Base-by-base conservation (phyloP, 2,329 filamentous ascomycete species). In the Cercospora canescens region DNA sequence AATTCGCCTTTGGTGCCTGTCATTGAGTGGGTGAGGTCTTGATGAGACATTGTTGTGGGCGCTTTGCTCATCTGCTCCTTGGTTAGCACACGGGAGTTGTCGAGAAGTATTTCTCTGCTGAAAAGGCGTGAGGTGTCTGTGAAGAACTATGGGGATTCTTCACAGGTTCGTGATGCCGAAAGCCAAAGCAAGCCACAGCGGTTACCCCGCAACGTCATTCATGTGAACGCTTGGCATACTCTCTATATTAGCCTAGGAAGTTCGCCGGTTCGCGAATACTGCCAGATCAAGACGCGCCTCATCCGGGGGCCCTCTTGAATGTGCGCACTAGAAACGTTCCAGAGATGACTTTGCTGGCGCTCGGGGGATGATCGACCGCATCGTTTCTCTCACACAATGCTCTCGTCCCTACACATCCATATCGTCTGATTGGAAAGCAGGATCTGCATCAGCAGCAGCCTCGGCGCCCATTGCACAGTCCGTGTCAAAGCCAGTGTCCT, bases 21-120 rank as follows among this genome's bases (percentile, higher is more conserved):
- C 61, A 57, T 50, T 12, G 61, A 63, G 39, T 57, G 37, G 18
- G 61, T 63, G 39, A 63, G 61, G 21, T 63, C 61, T 35, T 48
- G 55, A n/a, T 37, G 39, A 9, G 52, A 35, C 54, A 48, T 58
- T 9, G 4, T 34, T 16, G 32, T 26, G 32, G 8, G n/a, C 7
- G 21, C 14, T 24, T 21, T 60, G 14, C 6, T 30, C 1, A 6
- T 52, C 12, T 52, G 24, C 24, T 30, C 28, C 45, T 30, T n/a
- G 24, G 16, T 8, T 8, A 26, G 7, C 5, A 3, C 16, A 14
- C 11, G 2, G 28, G 24, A n/a, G 24, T 12, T 16, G 8, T 3
- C 26, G 45, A 16, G 14, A 52, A 16, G 12, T 24, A 21, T 30
- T n/a, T 12, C 24, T 8, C 24, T 4, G 6, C 4, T 26, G 12